phyloP scores from a whole-genome alignment of 2,329 filamentous ascomycete genomes.

The Karstenula rhodostoma region DNA sequence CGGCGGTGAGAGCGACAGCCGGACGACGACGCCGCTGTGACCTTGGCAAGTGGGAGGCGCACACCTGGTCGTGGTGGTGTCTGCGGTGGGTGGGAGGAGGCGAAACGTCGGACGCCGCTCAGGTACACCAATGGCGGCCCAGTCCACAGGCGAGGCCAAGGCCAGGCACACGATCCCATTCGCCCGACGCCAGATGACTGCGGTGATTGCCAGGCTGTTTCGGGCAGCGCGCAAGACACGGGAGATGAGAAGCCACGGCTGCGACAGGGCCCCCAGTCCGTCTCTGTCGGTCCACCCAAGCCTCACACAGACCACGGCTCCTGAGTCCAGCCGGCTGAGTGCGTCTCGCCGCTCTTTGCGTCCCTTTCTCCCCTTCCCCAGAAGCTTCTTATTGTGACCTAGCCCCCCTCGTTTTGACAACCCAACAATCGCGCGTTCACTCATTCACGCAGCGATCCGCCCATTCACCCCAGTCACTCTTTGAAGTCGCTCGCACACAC shows the following conservation, averaged over 20 bases:
- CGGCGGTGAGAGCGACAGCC: background rate
- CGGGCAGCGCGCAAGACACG: conserved; percentile 13
- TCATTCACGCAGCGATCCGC: conserved; percentile 46
- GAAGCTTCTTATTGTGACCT: conserved; percentile 30
- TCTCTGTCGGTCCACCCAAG: conserved; percentile 16
- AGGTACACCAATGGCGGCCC: conserved; percentile 42
- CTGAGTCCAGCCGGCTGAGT: conserved; percentile 25
- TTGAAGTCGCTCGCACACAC: conserved; percentile 22
- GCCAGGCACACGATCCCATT: conserved; percentile 36
- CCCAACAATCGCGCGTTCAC: conserved; percentile 45
- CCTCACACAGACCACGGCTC: conserved; percentile 22
- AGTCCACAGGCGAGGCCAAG: conserved; percentile 13
- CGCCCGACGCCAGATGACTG: conserved; percentile 31
- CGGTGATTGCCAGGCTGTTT: conserved; percentile 25
- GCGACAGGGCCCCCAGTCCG: conserved; percentile 18
- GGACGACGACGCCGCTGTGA: background rate
- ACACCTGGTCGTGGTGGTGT: conserved; percentile 27
- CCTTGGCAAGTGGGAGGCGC: conserved; percentile 26
- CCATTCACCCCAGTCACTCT: conserved; percentile 23
- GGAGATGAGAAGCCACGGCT: conserved; percentile 24
- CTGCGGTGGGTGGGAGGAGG: conserved; percentile 2
- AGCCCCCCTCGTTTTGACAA: conserved; percentile 31
- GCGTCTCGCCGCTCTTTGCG: conserved; percentile 32
- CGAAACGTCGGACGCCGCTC: conserved; percentile 23
- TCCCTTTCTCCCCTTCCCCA: conserved; percentile 36